A percentile compares a stretch with the other conserved stretches of the same genome.
Evolutionary conservation across 805 yeast genomes (phyloP).

Genomic region (Candida easanensis): DNA sequence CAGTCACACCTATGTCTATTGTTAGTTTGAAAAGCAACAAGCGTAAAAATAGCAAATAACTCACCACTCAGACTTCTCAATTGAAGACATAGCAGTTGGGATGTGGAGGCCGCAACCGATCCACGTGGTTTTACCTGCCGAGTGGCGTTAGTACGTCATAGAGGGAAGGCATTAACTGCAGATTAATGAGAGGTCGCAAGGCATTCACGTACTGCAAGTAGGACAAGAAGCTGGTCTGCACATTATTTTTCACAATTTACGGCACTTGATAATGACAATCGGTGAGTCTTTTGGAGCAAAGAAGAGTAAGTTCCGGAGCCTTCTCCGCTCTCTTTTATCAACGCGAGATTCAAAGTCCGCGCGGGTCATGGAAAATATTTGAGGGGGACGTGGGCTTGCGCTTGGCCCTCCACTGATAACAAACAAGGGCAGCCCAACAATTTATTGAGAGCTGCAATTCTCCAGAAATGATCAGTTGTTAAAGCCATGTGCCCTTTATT

Average conservation of each 20-base stretch:
- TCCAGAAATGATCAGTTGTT: too few species aligned
- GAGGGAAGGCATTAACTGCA: not conserved
- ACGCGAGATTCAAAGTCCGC: too few species aligned
- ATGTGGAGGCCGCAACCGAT: slow-evolving; percentile 21
- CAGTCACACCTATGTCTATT: slow-evolving; percentile 16
- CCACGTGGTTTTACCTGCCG: slow-evolving; percentile 18
- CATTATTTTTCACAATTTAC: slow-evolving; percentile 6
- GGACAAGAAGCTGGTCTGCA: slow-evolving; percentile 18
- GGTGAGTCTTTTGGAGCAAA: not conserved
- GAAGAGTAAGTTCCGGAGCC: too few species aligned
- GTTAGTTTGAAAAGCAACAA: not conserved
- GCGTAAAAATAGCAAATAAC: not conserved
- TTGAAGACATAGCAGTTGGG: slow-evolving; percentile 17
- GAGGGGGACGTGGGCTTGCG: too few species aligned
- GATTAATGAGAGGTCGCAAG: not conserved
- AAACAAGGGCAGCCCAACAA: too few species aligned
- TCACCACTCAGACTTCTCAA: slow-evolving; percentile 16
- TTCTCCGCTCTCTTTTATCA: too few species aligned
- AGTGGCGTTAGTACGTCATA: not conserved
- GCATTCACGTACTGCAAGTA: slow-evolving; percentile 16
- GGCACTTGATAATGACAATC: not conserved
- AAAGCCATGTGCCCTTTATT: too few species aligned
- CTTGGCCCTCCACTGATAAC: too few species aligned
- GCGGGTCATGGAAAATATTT: too few species aligned
- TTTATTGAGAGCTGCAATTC: too few species aligned